These are phyloP conservation scores for Phoma herbarum DNA, from an alignment of 2,329 filamentous ascomycete genomes.

Conservation along the genomic window DNA sequence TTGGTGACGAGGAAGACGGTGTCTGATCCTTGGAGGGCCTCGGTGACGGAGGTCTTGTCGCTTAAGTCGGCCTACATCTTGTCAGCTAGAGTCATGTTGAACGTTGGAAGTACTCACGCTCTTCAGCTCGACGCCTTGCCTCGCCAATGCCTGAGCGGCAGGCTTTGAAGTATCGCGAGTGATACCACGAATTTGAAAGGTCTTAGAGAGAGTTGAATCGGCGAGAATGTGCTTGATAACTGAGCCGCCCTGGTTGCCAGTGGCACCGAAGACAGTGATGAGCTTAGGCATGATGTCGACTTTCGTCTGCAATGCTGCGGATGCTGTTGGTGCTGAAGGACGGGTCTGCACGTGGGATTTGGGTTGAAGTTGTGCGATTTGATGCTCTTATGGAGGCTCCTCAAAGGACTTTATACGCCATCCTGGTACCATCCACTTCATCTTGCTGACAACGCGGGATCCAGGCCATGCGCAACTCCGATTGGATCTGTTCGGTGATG, in stretches of 20 bases:
- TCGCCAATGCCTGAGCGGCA: constrained; percentile 28
- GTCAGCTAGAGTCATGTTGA: constrained; percentile 27
- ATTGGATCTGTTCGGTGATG: neutral
- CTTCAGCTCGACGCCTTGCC: constrained; percentile 33
- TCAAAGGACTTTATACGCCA: constrained; percentile 3
- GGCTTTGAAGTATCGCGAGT: constrained; percentile 55
- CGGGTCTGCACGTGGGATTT: neutral
- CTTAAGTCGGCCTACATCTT: constrained; percentile 54
- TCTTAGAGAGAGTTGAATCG: constrained; percentile 55
- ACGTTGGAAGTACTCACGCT: constrained; percentile 17
- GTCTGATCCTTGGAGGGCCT: constrained; percentile 56
- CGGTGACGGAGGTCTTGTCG: constrained; percentile 51
- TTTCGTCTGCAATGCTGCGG: neutral
- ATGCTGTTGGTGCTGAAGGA: neutral
- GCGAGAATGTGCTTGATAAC: constrained; percentile 58
- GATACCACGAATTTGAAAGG: constrained; percentile 61
- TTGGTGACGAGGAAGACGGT: constrained; percentile 61
- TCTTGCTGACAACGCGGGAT: constrained; percentile 9
- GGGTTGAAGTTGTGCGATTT: neutral
- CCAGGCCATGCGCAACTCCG: neutral
- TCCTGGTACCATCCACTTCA: neutral
- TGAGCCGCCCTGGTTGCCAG: constrained; percentile 62
- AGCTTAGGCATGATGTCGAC: constrained; percentile 35
- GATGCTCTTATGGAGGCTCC: neutral
- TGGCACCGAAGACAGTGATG: constrained; percentile 60